These are phyloP conservation scores for Thalassiosira livingstoniorum DNA, from an alignment of 352 stramenopile genomes.

Conservation along the genomic window DNA sequence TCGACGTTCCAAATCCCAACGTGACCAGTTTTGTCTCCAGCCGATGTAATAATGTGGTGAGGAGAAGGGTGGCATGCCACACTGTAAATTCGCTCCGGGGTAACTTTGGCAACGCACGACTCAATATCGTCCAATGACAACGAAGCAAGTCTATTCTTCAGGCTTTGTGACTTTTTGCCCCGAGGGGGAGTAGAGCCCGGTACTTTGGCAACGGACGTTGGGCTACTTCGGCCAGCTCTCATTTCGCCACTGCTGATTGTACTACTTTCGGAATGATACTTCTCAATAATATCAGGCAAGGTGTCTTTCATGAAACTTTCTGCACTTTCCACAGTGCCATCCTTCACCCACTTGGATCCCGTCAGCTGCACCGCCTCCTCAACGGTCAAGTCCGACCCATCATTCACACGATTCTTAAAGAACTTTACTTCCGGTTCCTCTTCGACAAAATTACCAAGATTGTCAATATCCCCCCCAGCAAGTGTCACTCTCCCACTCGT, in stretches of 20 bases:
- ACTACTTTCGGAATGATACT: conserved; percentile 1
- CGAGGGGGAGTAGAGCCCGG: neutral
- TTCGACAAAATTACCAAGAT: neutral
- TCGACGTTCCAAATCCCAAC: conserved; percentile 82
- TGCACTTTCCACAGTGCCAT: conserved; percentile 46
- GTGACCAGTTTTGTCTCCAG: conserved; percentile 77
- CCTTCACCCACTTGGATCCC: conserved; percentile 67
- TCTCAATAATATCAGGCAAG: conserved; percentile 22
- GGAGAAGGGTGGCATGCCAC: conserved; percentile 72
- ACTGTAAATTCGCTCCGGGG: conserved; percentile 75
- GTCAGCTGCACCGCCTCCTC: conserved; percentile 61
- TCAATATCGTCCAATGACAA: conserved; percentile 64
- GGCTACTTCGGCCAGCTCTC: too few relatives aligned
- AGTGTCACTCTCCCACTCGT: conserved; percentile 41
- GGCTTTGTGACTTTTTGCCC: conserved; percentile 8
- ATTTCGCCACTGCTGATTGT: neutral
- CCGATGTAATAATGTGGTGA: conserved; percentile 65
- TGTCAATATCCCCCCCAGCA: conserved; percentile 3
- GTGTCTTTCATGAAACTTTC: conserved; percentile 52
- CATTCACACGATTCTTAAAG: conserved; percentile 75
- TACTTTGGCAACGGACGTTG: conserved; percentile 35
- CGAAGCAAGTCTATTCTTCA: conserved; percentile 41
- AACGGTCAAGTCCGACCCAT: conserved; percentile 69
- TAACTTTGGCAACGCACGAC: conserved; percentile 70
- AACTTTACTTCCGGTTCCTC: conserved; percentile 11